Conservation (phyloP, 768 basidiomycete genomes). For the Gloeopeniophorella convolvens region DNA sequence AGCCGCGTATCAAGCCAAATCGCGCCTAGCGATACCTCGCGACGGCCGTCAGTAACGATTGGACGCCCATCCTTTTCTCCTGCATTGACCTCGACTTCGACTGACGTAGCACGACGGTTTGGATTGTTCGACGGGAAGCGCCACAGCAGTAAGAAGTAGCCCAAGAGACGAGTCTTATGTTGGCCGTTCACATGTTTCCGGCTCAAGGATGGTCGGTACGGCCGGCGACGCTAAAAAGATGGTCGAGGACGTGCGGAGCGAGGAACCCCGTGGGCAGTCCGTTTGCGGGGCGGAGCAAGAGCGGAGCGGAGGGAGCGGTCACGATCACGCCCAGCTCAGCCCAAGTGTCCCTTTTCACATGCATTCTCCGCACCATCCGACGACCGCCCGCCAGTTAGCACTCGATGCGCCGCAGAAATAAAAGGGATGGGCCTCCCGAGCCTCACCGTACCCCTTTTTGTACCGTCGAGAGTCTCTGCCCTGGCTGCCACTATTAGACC, state of each 20-base stretch:
- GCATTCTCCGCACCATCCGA: background rate
- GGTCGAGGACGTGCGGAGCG: background rate
- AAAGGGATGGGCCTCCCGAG: background rate
- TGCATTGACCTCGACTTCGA: too few species aligned
- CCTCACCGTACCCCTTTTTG: background rate
- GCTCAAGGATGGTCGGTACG: too few species aligned
- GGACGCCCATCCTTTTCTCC: too few species aligned
- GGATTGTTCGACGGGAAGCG: too few species aligned
- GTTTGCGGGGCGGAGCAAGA: conserved; percentile 2
- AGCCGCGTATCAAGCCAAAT: too few species aligned
- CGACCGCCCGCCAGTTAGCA: background rate
- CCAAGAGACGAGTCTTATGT: too few species aligned
- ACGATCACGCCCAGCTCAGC: background rate
- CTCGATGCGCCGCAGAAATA: background rate
- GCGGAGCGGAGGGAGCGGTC: background rate
- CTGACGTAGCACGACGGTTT: too few species aligned
- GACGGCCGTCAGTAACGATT: too few species aligned
- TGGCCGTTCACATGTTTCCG: too few species aligned
- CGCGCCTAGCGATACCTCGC: too few species aligned
- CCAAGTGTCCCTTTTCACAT: background rate
- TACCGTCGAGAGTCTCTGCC: background rate
- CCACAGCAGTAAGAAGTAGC: too few species aligned
- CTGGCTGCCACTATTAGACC: background rate
- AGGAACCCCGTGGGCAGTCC: background rate
- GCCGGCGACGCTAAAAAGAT: background rate